phyloP scores from a whole-genome alignment of 2,329 filamentous ascomycete species.

The Fusarium ambrosium region DNA sequence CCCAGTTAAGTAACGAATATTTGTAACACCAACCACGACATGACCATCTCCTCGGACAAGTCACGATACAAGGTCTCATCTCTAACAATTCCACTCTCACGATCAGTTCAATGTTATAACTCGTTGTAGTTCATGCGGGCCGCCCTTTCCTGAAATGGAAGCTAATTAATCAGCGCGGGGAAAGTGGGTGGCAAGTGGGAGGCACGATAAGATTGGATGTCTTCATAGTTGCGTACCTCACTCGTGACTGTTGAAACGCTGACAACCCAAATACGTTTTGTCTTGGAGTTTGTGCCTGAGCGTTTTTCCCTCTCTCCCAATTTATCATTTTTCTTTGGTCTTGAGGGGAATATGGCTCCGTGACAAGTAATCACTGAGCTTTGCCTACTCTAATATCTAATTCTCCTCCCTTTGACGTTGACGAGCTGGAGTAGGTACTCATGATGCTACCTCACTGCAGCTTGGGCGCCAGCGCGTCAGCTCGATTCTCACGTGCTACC shows the following conservation, averaged over 20 bases:
- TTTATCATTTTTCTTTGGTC: background rate
- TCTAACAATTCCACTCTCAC: background rate
- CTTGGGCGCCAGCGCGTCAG: conserved; percentile 1
- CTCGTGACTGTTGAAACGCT: conserved; percentile 25
- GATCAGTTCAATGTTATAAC: background rate
- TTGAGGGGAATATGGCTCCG: conserved; percentile 18
- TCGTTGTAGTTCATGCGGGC: conserved; percentile 12
- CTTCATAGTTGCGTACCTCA: conserved; percentile 31
- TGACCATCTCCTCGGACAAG: background rate
- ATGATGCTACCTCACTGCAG: conserved; percentile 7
- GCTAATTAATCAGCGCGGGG: conserved; percentile 39
- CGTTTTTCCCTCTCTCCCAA: background rate
- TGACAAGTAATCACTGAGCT: conserved; percentile 7
- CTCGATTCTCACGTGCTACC: conserved; percentile 6
- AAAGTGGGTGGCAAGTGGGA: conserved; percentile 31
- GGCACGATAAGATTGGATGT: conserved; percentile 32
- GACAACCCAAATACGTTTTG: background rate
- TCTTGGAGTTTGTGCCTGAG: background rate
- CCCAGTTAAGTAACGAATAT: background rate
- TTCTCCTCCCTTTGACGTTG: background rate
- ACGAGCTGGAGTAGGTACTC: background rate
- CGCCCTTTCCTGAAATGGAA: conserved; percentile 1
- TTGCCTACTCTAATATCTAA: conserved; percentile 9
- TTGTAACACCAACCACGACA: background rate
- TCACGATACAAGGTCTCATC: background rate